A percentile compares a stretch with the other conserved stretches of the same genome.
Conservation (phyloP, 371 early-diverging fungal genomes). For the Apophysomyces elegans region DNA sequence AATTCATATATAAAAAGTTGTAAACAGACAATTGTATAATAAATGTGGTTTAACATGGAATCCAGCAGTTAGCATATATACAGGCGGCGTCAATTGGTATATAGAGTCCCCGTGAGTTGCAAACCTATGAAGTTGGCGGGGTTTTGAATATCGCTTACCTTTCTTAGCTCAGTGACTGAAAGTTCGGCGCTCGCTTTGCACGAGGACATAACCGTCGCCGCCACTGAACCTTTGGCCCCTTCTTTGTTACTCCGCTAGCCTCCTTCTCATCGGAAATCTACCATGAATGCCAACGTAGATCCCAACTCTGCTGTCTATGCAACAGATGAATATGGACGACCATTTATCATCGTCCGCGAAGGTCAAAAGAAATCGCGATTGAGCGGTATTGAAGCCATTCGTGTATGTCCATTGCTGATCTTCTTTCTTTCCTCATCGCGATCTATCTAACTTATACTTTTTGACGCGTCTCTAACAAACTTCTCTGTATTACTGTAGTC, state of each 20-base stretch:
- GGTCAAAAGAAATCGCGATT: slow-evolving; percentile 87
- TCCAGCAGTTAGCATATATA: no score
- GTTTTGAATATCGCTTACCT: no score
- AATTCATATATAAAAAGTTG: no score
- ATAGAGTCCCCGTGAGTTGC: no score
- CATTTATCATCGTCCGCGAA: slow-evolving; percentile 95
- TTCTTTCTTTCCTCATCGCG: slow-evolving; percentile 8
- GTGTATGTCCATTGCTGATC: slow-evolving; percentile 58
- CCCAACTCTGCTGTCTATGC: slow-evolving; percentile 62
- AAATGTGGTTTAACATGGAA: no score
- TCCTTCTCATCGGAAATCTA: background rate
- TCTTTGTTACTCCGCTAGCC: background rate
- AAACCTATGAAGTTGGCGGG: no score
- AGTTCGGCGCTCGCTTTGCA: no score
- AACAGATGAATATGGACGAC: slow-evolving; percentile 94
- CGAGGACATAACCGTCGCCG: no score
- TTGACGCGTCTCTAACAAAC: background rate
- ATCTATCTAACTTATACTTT: background rate
- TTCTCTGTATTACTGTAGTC: slow-evolving; percentile 63
- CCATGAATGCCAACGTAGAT: slow-evolving; percentile 28
- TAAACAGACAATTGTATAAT: no score
- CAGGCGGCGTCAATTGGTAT: no score
- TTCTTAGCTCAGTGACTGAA: no score
- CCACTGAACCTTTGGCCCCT: background rate
- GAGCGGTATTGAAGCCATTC: slow-evolving; percentile 91